These are phyloP conservation scores for Pseudofabraea citricarpa DNA, from an alignment of 2,329 filamentous ascomycete genomes.

Conservation along the genomic window DNA sequence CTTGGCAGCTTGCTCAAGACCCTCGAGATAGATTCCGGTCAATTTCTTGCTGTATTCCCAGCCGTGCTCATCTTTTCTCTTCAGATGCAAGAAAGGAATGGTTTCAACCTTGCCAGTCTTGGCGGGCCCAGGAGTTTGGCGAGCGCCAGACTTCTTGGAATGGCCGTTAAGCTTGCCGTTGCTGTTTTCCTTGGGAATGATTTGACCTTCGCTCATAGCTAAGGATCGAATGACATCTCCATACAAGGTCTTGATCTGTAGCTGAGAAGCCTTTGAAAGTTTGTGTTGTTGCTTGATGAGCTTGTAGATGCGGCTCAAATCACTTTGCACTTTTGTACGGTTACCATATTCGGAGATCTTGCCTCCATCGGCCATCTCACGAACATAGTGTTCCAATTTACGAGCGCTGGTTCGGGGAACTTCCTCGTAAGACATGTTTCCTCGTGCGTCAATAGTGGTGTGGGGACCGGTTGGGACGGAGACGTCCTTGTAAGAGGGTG, in stretches of 20 bases:
- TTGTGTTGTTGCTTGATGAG: slow-evolving; percentile 98
- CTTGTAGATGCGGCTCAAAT: slow-evolving; percentile 92
- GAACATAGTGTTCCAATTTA: slow-evolving; percentile 97
- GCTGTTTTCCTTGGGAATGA: slow-evolving; percentile 79
- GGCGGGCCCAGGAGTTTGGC: slow-evolving; percentile 41
- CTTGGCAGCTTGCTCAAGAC: slow-evolving; percentile 82
- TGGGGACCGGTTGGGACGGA: slow-evolving; percentile 85
- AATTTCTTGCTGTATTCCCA: slow-evolving; percentile 99
- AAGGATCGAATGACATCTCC: slow-evolving; percentile 90
- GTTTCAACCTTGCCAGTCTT: slow-evolving; percentile 92
- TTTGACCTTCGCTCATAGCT: slow-evolving; percentile 97
- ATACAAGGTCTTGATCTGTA: slow-evolving; percentile 95
- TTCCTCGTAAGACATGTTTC: slow-evolving; percentile 90
- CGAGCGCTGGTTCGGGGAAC: slow-evolving; percentile 81
- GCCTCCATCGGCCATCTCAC: slow-evolving; percentile 96
- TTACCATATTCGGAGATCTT: slow-evolving; percentile 99
- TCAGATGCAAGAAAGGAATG: slow-evolving; percentile 94
- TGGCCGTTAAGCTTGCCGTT: slow-evolving; percentile 49
- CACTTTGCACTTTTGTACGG: slow-evolving; percentile 95
- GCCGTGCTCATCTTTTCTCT: slow-evolving; percentile 86
- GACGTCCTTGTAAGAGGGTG: slow-evolving; percentile 96
- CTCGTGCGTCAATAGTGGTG: slow-evolving; percentile 86
- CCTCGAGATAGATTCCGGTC: slow-evolving; percentile 87
- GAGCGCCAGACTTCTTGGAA: slow-evolving; percentile 46
- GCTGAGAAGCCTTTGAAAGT: slow-evolving; percentile 89